Percentiles rank a stretch among this genome's conserved stretches.
Conservation (phyloP, 805 yeast species). For the Wickerhamia fluorescens region DNA sequence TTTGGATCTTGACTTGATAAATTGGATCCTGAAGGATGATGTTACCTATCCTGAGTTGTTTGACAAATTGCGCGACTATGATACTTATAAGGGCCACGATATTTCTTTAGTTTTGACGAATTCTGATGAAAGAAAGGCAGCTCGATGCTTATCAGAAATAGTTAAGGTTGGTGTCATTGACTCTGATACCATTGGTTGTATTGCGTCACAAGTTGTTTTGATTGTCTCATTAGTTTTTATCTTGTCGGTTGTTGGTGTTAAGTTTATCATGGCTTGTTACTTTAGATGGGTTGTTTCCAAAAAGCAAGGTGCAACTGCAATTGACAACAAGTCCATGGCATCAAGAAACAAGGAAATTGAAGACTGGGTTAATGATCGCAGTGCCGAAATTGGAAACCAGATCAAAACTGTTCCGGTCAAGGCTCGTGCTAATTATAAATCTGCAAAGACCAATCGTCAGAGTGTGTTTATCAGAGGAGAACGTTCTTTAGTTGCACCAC, state of each 20-base stretch:
- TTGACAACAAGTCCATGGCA: slow-evolving; percentile 53
- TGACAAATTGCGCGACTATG: slow-evolving; percentile 50
- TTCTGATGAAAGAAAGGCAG: slow-evolving; percentile 60
- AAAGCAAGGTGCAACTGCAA: slow-evolving; percentile 69
- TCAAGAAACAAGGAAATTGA: slow-evolving; percentile 66
- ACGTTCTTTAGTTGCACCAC: slow-evolving; percentile 33
- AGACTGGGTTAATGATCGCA: slow-evolving; percentile 69
- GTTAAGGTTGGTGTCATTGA: slow-evolving; percentile 86
- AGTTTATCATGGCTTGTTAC: slow-evolving; percentile 82
- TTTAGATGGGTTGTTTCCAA: slow-evolving; percentile 73
- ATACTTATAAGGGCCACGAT: slow-evolving; percentile 66
- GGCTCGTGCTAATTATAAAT: slow-evolving; percentile 43
- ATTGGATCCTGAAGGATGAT: slow-evolving; percentile 69
- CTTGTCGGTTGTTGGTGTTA: slow-evolving; percentile 66
- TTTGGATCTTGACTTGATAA: slow-evolving; percentile 67
- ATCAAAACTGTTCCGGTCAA: slow-evolving; percentile 44
- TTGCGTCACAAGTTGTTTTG: slow-evolving; percentile 81
- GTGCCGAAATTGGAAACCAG: slow-evolving; percentile 36
- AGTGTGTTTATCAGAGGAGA: slow-evolving; percentile 33
- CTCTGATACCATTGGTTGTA: slow-evolving; percentile 86
- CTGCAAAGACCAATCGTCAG: slow-evolving; percentile 31
- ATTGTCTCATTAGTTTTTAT: slow-evolving; percentile 78
- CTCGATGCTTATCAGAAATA: slow-evolving; percentile 79
- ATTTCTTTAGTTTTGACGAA: slow-evolving; percentile 66
- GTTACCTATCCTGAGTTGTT: slow-evolving; percentile 68